Evolutionary conservation across 768 basidiomycete species (phyloP).

Genomic region (Nevesoporus exiguus): DNA sequence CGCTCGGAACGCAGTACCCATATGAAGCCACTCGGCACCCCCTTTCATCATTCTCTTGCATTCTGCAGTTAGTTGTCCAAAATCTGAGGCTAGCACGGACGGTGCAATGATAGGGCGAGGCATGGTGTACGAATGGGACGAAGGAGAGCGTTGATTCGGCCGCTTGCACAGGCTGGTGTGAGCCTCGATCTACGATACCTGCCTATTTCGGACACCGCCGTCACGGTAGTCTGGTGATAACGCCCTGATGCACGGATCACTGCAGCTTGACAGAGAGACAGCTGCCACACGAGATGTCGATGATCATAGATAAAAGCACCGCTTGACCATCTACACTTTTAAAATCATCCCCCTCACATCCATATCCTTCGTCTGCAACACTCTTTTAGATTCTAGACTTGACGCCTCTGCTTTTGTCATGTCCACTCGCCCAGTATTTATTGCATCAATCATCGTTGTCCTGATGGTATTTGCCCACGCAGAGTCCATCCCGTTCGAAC

Average conservation of each 20-base stretch:
- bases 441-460: conserved; percentile 36
- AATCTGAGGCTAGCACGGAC: conserved; percentile 95
- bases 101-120: conserved; percentile 92
- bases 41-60: conserved; percentile 94
- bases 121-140: conserved; percentile 44
- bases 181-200: conserved; percentile 25
- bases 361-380: conserved; percentile 5
- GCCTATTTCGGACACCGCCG: conserved; percentile 17
- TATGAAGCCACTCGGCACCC: conserved; percentile 97
- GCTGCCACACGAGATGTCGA: neutral
- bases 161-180: conserved; percentile 1
- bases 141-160: conserved; percentile 3
- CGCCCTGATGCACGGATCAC: conserved; percentile 1
- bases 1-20: conserved; percentile 54
- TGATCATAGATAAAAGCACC: neutral
- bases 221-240: neutral
- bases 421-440: conserved; percentile 30
- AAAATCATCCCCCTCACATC: neutral
- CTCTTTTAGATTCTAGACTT: neutral
- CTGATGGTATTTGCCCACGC: conserved; percentile 35
- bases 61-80: conserved; percentile 92
- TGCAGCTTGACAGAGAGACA: neutral
- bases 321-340: neutral
- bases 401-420: conserved; percentile 1
- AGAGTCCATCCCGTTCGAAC: conserved; percentile 38